phyloP scores from a whole-genome alignment of 1,284 basidiomycete genomes.

The Hymenochaete sp. region DNA sequence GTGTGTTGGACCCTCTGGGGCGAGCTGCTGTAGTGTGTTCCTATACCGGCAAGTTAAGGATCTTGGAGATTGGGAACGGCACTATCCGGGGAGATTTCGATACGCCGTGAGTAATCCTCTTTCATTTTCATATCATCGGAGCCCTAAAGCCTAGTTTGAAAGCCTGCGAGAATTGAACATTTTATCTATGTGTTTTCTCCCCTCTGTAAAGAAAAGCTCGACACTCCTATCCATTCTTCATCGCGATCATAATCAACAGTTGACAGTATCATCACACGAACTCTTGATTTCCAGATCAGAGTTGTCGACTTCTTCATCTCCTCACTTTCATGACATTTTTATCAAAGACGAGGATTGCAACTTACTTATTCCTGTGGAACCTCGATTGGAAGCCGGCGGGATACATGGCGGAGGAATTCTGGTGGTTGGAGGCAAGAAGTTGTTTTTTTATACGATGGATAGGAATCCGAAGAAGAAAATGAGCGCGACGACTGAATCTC shows the following conservation, averaged over 20 bases:
- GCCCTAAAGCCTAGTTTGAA: conserved; percentile 6
- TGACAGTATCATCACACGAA: conserved; percentile 15
- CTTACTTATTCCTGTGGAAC: conserved; percentile 39
- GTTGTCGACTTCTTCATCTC: conserved; percentile 27
- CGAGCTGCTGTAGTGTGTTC: conserved; percentile 51
- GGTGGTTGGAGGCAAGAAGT: conserved; percentile 54
- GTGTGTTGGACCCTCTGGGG: conserved; percentile 55
- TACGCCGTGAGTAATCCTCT: conserved; percentile 42
- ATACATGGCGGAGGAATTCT: conserved; percentile 55
- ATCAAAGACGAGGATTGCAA: conserved; percentile 32
- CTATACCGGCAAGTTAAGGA: conserved; percentile 60
- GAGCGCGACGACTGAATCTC: conserved; percentile 39
- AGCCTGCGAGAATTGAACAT: conserved; percentile 74
- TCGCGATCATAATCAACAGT: conserved; percentile 11
- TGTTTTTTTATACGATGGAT: conserved; percentile 45
- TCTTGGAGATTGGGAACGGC: conserved; percentile 47
- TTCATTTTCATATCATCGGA: not conserved
- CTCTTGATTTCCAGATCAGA: conserved; percentile 12
- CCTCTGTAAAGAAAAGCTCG: conserved; percentile 10
- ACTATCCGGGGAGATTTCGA: conserved; percentile 50
- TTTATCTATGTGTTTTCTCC: conserved; percentile 34
- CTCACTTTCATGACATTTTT: conserved; percentile 27
- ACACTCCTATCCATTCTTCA: conserved; percentile 14
- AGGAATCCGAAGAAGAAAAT: conserved; percentile 43
- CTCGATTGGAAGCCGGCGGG: conserved; percentile 25